Conservation (phyloP, 768 basidiomycete genomes). For the Suillus brevipes region DNA sequence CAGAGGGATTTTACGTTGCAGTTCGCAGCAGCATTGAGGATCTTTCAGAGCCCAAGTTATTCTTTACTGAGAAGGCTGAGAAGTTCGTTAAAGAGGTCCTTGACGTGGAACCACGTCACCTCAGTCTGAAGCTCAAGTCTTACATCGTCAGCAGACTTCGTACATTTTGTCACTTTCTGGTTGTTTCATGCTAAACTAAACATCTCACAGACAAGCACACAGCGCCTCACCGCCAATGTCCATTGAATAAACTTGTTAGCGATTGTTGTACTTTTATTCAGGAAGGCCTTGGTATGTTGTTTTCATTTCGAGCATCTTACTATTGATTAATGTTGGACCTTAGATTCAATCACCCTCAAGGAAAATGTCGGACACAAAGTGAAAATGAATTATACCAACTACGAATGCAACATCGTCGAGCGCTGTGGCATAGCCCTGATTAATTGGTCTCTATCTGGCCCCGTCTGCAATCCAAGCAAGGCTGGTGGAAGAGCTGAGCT, state of each 20-base stretch:
- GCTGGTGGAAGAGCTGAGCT: too few species aligned
- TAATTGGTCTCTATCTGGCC: too few species aligned
- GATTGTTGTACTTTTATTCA: not conserved
- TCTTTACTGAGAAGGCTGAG: conserved; percentile 1
- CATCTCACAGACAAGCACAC: not conserved
- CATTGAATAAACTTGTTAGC: not conserved
- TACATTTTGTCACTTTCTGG: not conserved
- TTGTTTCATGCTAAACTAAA: not conserved
- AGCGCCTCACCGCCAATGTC: not conserved
- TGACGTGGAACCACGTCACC: not conserved
- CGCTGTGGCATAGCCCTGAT: too few species aligned
- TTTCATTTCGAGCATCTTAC: not conserved
- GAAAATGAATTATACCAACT: too few species aligned
- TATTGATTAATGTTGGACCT: not conserved
- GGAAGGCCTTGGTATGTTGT: not conserved
- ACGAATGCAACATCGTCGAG: too few species aligned
- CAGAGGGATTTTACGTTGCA: not conserved
- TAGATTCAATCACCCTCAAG: not conserved
- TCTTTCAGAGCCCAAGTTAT: conserved; percentile 4
- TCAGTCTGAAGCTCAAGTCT: not conserved
- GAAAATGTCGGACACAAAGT: too few species aligned
- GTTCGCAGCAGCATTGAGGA: not conserved
- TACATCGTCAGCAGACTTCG: not conserved
- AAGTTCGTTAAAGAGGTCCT: not conserved
- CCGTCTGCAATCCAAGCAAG: too few species aligned